phyloP scores from a whole-genome alignment of 1,139 yeast genomes.

The Blastobotrys ciferrii region DNA sequence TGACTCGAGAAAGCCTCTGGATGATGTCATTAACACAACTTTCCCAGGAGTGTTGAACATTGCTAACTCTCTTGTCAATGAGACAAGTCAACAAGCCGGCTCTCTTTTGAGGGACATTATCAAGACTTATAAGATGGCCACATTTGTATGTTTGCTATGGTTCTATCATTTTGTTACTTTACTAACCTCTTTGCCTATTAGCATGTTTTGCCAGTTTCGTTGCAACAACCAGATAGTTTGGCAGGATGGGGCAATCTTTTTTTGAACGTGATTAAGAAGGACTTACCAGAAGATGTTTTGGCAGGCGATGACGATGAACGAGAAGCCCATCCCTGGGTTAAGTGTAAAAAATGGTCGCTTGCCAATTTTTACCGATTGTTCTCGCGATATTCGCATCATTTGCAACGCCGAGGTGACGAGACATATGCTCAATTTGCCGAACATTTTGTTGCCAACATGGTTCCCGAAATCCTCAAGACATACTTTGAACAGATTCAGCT shows the following conservation, averaged over 20 bases:
- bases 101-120: constrained; percentile 76
- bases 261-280: constrained; percentile 61
- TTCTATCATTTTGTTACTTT: not conserved
- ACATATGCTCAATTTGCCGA: constrained; percentile 35
- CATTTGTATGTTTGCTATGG: constrained; percentile 38
- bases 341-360: constrained; percentile 88
- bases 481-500: constrained; percentile 64
- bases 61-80: constrained; percentile 56
- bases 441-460: constrained; percentile 45
- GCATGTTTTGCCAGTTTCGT: constrained; percentile 68
- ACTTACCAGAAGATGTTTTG: constrained; percentile 51
- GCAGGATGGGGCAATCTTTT: constrained; percentile 78
- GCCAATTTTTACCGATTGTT: constrained; percentile 77
- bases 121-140: constrained; percentile 78
- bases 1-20: constrained; percentile 55
- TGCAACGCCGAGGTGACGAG: constrained; percentile 35
- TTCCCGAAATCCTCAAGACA: constrained; percentile 70
- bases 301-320: constrained; percentile 49
- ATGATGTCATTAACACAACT: constrained; percentile 57
- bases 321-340: constrained; percentile 56
- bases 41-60: constrained; percentile 69
- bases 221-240: constrained; percentile 60
- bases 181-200: constrained; percentile 27
- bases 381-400: constrained; percentile 61
- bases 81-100: constrained; percentile 50